Evolutionary conservation across 306 rosid genomes (phyloP).

Genomic region (Fragaria vesca): DNA sequence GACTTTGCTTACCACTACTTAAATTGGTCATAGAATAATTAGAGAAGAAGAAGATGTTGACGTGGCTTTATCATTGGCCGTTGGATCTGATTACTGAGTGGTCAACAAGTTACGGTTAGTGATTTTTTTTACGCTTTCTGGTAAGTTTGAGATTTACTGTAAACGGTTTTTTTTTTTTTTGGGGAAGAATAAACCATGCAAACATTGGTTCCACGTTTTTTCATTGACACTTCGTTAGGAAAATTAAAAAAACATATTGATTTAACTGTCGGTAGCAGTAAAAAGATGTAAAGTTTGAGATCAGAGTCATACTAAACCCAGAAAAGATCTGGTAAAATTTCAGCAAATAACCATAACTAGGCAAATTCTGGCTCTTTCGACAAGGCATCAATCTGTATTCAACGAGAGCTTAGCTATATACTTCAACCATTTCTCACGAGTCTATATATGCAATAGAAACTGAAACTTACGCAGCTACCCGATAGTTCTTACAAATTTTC

Average conservation of each 20-base stretch:
- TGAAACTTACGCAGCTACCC: not conserved
- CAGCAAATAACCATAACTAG: not conserved
- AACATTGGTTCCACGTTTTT: not conserved
- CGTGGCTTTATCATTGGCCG: not conserved
- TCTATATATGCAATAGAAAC: not conserved
- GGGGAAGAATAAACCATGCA: not conserved
- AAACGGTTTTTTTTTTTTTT: no score
- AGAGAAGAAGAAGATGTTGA: not conserved
- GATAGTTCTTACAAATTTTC: slow-evolving; percentile 1
- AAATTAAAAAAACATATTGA: no score
- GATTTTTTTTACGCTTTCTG: not conserved
- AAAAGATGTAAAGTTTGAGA: no score
- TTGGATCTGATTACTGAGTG: not conserved
- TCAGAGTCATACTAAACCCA: no score
- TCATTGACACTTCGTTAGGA: not conserved
- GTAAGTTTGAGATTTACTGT: not conserved
- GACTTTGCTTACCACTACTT: not conserved
- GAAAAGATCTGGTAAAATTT: no score
- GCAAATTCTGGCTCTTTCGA: not conserved
- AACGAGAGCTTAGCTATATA: not conserved
- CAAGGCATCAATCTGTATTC: not conserved
- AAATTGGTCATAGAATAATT: not conserved
- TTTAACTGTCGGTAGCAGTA: no score
- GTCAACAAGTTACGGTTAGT: not conserved
- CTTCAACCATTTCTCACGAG: not conserved